Evolutionary conservation across 768 basidiomycete genomes (phyloP), one percentile per base, ranked within the genome.

Genomic region (Phanerochaete sordida): DNA sequence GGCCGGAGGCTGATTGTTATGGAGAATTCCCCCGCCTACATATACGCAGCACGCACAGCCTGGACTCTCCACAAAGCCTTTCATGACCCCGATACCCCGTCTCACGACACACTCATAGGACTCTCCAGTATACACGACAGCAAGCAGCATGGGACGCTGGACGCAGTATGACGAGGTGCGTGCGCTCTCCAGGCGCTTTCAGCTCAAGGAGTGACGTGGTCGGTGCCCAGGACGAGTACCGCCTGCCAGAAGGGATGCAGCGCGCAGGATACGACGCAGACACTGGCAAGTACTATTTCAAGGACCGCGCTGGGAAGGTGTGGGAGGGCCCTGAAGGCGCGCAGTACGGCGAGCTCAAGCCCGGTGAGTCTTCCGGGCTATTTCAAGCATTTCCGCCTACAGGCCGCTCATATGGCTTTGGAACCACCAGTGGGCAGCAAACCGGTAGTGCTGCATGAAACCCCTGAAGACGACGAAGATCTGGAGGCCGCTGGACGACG

Each of bases 221-320:
- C 46, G 60, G 43, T 52, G 44, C 39, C 13, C 59, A 83, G 81
- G 81, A 83, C 59, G 74, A 75, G n/a, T 79, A 81, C 65, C 76
- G 81, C 62, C 77, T 83, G 54, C 81, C 82, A 1, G 77, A 77
- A 55, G 81, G 81, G 44, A 72, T 81, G 69, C 76, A 83, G 62
- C 84, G 90, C 33, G 82, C 88, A 58, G 90, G 89, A 12, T 92
- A 91, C 68, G 90, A 93, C 72, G 75, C 85, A 3, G 90, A 92
- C 74, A 78, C 79, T 1, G 80, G 82, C 51, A 75, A 80, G 50
- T 91, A 91, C 75, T 79, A 80, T 68, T 92, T 86, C 73, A 79
- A 79, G 26, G 84, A 84, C 70, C 58, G 58, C 2, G 79, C 78
- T 49, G 88, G 89, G 11, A 73, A 69, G 8, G 68, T 72, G 62